Base-by-base conservation (phyloP, 768 basidiomycete species). In the Tubosaeta sp. region DNA sequence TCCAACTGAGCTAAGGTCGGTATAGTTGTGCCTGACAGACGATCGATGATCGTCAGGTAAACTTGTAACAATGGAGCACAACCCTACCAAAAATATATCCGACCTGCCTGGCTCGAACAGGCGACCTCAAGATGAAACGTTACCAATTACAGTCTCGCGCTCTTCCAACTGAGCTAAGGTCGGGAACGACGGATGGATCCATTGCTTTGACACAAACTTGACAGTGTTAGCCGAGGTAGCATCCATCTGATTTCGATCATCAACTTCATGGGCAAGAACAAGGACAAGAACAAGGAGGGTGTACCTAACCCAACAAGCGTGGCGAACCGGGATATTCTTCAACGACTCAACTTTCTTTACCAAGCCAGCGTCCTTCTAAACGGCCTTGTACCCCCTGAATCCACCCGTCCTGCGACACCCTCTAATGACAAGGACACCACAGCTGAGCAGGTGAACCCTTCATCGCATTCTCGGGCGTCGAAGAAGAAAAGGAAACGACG, bases 281-380 rank as follows among this genome's bases (percentile, higher is more conserved):
- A 84, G 54, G 67, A 70, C 52, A 86, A 84, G 56, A 69, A 71
- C 53, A 82, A 79, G 61, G 78, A 79, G 49, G 77, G 80, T 16
- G 69, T 60, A 9, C 83, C 83, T 6, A 86, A 78, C 51, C 73
- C 81, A 2, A 77, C 73, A 65, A 78, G 68, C 53, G 75, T 86
- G 29, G 59, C 75, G 11, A 89, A 90, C 64, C 74, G 82, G 25
- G 91, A 93, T 61, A 80, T 87, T 42, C 76, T 90, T 19, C 90
- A 93, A 66, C 78, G 90, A 25, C 77, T 93, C 54, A 92, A 87
- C 69, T 93, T 88, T 65, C 77, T 93, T 31, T 91, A 88, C 62
- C 91, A 92, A 69, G 86, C 89, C 31, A 84, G 85, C 59, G 74
- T 79, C 12, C 84, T 83, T 53, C 71, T 90, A 18, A 75, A 71